phyloP scores from a whole-genome alignment of 805 yeast species.

The Starmerella stigmatis region DNA sequence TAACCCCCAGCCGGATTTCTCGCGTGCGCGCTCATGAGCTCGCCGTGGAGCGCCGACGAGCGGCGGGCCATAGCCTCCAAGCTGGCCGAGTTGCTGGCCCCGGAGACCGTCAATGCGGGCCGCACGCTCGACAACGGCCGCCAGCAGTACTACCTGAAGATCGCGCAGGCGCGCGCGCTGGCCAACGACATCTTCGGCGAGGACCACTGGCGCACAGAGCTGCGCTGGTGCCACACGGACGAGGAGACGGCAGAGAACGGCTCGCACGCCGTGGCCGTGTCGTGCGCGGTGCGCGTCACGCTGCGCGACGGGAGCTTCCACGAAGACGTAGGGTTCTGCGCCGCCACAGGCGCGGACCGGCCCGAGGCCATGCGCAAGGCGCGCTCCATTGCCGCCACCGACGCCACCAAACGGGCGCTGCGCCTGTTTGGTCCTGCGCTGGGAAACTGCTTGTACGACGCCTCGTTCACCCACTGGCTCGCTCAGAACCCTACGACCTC shows the following conservation, averaged over 20 bases:
- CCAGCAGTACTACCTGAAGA: constrained; percentile 1
- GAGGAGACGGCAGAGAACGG: background rate
- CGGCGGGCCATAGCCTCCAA: background rate
- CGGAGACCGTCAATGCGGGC: constrained; percentile 1
- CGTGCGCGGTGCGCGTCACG: constrained; percentile 47
- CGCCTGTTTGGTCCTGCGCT: constrained; percentile 69
- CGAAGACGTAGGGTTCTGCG: constrained; percentile 69
- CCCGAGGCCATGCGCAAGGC: constrained; percentile 72
- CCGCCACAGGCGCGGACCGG: constrained; percentile 42
- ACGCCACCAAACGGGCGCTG: constrained; percentile 66
- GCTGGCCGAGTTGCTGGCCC: background rate
- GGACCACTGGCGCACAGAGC: constrained; percentile 13
- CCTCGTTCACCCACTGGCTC: constrained; percentile 19
- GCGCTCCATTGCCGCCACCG: constrained; percentile 60
- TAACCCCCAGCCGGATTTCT: too few relatives aligned
- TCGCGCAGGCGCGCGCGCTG: constrained; percentile 11
- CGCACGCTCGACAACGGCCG: background rate
- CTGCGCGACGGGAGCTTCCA: constrained; percentile 73
- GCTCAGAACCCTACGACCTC: constrained; percentile 1
- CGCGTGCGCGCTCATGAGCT: background rate
- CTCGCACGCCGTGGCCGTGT: background rate
- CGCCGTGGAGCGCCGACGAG: constrained; percentile 1
- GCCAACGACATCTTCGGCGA: constrained; percentile 18
- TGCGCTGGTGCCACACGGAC: background rate
- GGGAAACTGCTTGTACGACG: constrained; percentile 40